Percentiles rank a stretch among this genome's conserved stretches.
These are phyloP conservation scores for Coprinopsis cinerea DNA, from an alignment of 768 basidiomycete genomes.

Conservation along the genomic window DNA sequence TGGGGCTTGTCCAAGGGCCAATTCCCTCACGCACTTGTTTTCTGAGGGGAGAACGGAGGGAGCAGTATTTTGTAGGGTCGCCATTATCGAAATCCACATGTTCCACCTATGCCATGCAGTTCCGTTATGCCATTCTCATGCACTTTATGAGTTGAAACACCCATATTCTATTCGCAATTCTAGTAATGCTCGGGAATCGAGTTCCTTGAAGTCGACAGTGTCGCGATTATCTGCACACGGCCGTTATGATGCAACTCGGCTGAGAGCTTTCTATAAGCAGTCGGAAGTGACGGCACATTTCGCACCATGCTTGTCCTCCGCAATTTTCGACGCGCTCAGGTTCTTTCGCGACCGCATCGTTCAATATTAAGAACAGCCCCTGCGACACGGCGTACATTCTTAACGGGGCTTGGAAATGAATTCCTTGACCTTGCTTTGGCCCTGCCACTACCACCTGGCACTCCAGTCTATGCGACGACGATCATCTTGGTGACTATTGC, in stretches of 20 bases:
- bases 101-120: not conserved
- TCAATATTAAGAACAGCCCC: slow-evolving; percentile 5
- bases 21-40: slow-evolving; percentile 90
- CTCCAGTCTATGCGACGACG: slow-evolving; percentile 68
- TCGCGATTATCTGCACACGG: not conserved
- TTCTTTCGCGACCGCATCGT: slow-evolving; percentile 11
- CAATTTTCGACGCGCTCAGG: not conserved
- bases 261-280: not conserved
- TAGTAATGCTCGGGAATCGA: too few species aligned
- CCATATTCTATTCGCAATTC: too few species aligned
- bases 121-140: not conserved
- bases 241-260: not conserved
- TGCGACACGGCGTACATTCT: slow-evolving; percentile 22
- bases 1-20: slow-evolving; percentile 97
- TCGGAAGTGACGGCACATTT: not conserved
- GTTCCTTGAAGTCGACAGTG: not conserved
- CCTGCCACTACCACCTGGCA: slow-evolving; percentile 61
- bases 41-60: slow-evolving; percentile 38
- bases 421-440: slow-evolving; percentile 75
- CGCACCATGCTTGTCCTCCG: slow-evolving; percentile 28
- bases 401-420: slow-evolving; percentile 45
- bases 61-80: not conserved
- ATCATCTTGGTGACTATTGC: slow-evolving; percentile 65
- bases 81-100: not conserved
- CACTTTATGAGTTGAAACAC: not conserved